Conservation (phyloP, 352 stramenopile genomes). For the Phytophthora vignae region DNA sequence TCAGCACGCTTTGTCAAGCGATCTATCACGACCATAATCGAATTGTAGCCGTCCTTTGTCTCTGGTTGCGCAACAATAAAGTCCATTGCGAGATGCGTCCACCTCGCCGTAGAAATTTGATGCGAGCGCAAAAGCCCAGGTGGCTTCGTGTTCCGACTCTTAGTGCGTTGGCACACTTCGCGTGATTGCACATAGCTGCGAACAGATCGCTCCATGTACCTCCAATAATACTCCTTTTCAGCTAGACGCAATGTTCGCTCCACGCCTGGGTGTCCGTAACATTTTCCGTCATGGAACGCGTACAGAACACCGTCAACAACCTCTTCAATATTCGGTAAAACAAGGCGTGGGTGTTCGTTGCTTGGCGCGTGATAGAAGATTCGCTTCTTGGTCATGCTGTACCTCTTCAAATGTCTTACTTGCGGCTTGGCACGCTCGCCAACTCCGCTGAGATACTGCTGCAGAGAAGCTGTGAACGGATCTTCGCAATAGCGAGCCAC, state of each 20-base stretch:
- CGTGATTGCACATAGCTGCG: conserved; percentile 11
- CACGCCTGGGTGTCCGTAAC: conserved; percentile 15
- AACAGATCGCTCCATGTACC: conserved; percentile 4
- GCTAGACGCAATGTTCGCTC: conserved; percentile 11
- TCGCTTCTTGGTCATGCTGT: neutral
- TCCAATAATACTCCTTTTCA: conserved; percentile 15
- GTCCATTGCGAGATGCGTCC: neutral
- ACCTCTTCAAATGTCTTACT: conserved; percentile 1
- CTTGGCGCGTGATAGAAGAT: conserved; percentile 11
- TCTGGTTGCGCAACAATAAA: neutral
- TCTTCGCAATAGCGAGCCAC: neutral
- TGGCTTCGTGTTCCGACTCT: neutral
- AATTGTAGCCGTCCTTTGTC: neutral
- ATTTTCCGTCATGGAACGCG: conserved; percentile 22
- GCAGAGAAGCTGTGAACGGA: neutral
- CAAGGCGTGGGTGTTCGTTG: conserved; percentile 8
- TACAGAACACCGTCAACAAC: conserved; percentile 13
- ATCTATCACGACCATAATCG: neutral
- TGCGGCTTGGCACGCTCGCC: no score
- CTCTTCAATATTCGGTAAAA: conserved; percentile 20
- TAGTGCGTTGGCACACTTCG: conserved; percentile 18
- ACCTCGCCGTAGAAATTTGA: neutral
- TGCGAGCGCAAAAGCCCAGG: neutral
- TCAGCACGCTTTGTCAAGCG: conserved; percentile 7
- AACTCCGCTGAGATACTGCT: neutral